Evolutionary conservation across 1,139 yeast genomes (phyloP).

Genomic region (Diutina neorugosa): DNA sequence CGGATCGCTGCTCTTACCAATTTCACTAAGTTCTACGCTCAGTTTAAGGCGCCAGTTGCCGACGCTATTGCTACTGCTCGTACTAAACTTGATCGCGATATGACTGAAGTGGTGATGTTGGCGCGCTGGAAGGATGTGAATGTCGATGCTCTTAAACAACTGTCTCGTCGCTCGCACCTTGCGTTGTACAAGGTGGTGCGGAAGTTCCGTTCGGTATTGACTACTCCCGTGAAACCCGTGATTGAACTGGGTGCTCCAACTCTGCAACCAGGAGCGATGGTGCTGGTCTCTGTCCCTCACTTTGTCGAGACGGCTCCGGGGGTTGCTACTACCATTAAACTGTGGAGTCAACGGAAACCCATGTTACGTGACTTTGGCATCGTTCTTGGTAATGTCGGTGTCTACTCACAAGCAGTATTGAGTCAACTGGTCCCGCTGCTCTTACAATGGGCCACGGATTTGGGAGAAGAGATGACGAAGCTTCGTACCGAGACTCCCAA

Average conservation of each 20-base stretch:
- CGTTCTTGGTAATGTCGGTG: conserved; percentile 44
- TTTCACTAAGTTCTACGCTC: conserved; percentile 52
- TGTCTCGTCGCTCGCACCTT: conserved; percentile 82
- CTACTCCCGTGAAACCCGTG: conserved; percentile 38
- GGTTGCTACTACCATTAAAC: conserved; percentile 12
- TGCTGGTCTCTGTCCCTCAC: background rate
- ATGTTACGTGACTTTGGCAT: conserved; percentile 38
- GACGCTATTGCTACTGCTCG: conserved; percentile 34
- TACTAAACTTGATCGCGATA: conserved; percentile 59
- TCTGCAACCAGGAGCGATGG: background rate
- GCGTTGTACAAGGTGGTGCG: conserved; percentile 73
- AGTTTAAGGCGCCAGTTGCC: conserved; percentile 39
- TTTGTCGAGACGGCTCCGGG: conserved; percentile 6
- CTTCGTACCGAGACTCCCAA: conserved; percentile 71
- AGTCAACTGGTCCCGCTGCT: conserved; percentile 23
- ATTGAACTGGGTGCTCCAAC: conserved; percentile 44
- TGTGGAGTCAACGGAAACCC: conserved; percentile 46
- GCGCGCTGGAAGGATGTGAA: conserved; percentile 98
- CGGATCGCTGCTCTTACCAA: conserved; percentile 41
- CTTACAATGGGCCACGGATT: conserved; percentile 40
- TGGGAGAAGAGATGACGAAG: conserved; percentile 46
- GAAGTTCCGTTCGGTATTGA: conserved; percentile 60
- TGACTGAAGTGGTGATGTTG: conserved; percentile 70
- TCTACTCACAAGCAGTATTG: conserved; percentile 23
- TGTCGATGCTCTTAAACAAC: conserved; percentile 83